phyloP scores from a whole-genome alignment of 352 stramenopile genomes.

The Globisporangium nunn region DNA sequence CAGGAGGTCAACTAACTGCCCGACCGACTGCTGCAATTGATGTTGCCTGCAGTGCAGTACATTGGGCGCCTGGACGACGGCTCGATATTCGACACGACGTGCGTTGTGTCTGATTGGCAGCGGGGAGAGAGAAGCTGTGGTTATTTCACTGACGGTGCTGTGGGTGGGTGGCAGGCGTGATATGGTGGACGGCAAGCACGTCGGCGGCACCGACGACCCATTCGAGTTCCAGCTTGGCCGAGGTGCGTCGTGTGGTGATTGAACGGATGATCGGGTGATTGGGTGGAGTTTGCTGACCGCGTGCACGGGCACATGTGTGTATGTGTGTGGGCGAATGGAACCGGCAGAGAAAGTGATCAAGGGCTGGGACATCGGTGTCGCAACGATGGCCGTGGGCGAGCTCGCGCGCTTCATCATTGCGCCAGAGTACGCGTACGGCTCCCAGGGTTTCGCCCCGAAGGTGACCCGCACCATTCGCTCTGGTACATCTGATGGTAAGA shows the following conservation, averaged over 20 bases:
- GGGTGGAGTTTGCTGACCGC: no score
- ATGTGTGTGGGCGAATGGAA: neutral
- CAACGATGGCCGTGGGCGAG: slow-evolving; percentile 74
- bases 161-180: slow-evolving; percentile 38
- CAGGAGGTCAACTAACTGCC: no score
- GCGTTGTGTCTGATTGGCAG: slow-evolving; percentile 5
- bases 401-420: slow-evolving; percentile 80
- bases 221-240: slow-evolving; percentile 82
- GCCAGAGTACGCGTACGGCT: slow-evolving; percentile 74
- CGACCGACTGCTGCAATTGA: neutral
- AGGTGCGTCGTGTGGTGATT: slow-evolving; percentile 27
- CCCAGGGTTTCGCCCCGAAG: slow-evolving; percentile 74
- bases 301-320: neutral
- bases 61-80: slow-evolving; percentile 71
- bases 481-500: no score
- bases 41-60: slow-evolving; percentile 62
- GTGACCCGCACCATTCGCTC: slow-evolving; percentile 3
- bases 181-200: slow-evolving; percentile 69
- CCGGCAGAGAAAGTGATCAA: slow-evolving; percentile 77
- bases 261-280: neutral
- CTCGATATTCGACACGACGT: slow-evolving; percentile 87
- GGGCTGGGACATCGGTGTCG: slow-evolving; percentile 79
- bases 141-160: neutral
- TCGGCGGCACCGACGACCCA: slow-evolving; percentile 75
- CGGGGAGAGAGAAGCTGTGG: neutral